Base-by-base conservation (phyloP, 164 flowering plant genomes). In the Magnolia sinica region DNA sequence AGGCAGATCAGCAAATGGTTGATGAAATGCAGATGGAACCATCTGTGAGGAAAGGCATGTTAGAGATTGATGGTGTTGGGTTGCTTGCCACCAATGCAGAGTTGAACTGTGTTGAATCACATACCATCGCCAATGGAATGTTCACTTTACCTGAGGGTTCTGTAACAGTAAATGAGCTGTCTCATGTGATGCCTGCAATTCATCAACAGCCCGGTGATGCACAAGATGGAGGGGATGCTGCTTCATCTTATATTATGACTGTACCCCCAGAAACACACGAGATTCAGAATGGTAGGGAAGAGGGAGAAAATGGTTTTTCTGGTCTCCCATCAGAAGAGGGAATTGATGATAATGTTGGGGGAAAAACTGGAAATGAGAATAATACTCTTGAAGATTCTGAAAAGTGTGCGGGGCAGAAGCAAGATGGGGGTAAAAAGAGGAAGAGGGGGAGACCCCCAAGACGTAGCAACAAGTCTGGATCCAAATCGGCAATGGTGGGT, bases 361-460 rank as follows among this genome's bases (percentile, higher is more conserved):
- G 27, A 11, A 27, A 69, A 11, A 18, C 58, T 70, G 27, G 59
- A 19, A 70, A 5, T 18, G 24, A 18, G 22, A 1, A 0, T 45
- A 70, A n/a, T 50, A n/a, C 7, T n/a, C 27, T 5, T 70, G 24
- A n/a, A 45, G 58, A 7, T 70, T 70, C 49, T 9, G 50, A 29
- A 4, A 8, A 31, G 31, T 31, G 68, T 19, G 20, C 8, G 52
- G 51, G 23, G 20, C 16, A n/a, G n/a, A 69, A 45, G 23, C 8
- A 19, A 70, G 22, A 31, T 70, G 4, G 8, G 7, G 73, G 45
- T 76, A 20, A 50, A 14, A 59, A 50, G 63, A 64, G 70, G 61
- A 65, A 65, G 22, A 49, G 37, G n/a, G 20, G 68, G 68, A 73
- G 64, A 73, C 55, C 14, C 49, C 31, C 76, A 45, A 16, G 59